Base-by-base conservation (phyloP, 2,329 filamentous ascomycete species). In the Scedosporium boydii region DNA sequence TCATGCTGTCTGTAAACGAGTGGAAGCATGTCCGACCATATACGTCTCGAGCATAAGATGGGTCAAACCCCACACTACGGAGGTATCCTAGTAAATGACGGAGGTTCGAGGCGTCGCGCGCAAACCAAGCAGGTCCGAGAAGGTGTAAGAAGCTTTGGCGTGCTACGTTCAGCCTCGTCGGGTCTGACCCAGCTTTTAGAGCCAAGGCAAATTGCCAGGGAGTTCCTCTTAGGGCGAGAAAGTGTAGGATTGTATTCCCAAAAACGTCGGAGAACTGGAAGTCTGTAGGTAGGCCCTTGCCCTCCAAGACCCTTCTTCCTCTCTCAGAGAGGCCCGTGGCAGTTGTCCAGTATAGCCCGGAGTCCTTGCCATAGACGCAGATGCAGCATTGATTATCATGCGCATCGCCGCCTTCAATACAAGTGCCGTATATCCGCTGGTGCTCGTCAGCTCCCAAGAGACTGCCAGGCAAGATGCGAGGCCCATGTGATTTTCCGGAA, bases 11-110 rank as follows among this genome's bases (percentile, higher is more conserved):
- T 12, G 10, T 1, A 67, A 62, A 10, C 21, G 29, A 10, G 34
- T 56, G 0, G 62, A 82, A 81, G 56, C 81, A 75, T 4, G 75
- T 83, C 44, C 82, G 80, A 0, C 82, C 82, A 64, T 82, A 84
- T 41, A 74, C 69, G 65, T 85, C 82, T 14, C 71, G 69, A 1
- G 69, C 67, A 21, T 67, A 38, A 65, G 65, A 27, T 73, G 63
- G 1, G 9, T 56, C 34, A 14, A 12, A 38, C 10, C 34, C 34
- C 34, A 38, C 34, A 38, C 34, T 38, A 10, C 10, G 10, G 34
- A 38, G 34, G 34, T 38, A 38, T 12, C 10, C 10, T 6, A 60
- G 7, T 3, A 62, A 44, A 57, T 65, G 66, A 2, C 66, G 59
- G 6, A 70, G 56, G 21, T 67, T 66, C 0, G 58, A 55, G 29